Base-by-base conservation (phyloP, 805 yeast genomes). In the Monosporozyma aquatica region DNA sequence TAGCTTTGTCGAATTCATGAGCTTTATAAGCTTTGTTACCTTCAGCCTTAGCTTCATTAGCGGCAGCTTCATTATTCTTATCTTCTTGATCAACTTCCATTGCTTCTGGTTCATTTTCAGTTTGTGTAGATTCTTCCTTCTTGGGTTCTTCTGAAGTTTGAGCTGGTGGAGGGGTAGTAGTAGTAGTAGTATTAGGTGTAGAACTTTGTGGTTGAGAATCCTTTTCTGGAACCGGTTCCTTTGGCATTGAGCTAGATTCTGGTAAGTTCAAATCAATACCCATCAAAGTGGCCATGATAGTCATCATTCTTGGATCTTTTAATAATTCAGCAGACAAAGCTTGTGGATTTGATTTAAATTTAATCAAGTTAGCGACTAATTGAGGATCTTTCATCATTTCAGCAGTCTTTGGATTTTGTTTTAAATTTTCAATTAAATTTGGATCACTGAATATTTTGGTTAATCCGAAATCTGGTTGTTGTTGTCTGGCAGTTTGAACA, bases 1-100 rank as follows among this genome's bases (percentile, higher is more conserved):
- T 90, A 35, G 99, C 98, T 57, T 82, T 95, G 58, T 87, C 96
- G 52, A 92, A 92, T 57, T 87, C 72, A 61, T 82, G 83, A 51
- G 80, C 70, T 66, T 92, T 92, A 74, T 92, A 92, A 37, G 84
- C 69, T 39, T 74, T 70, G 67, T 92, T 92, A 50, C 97, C 99
- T 62, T 80, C 76, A 5, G 83, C 82, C 63, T 92, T 92, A 47
- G 74, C 79, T 13, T 68, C 73, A 49, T 80, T 84, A 26, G 94
- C 89, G 41, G 69, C 67, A 3, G 57, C 66, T 56, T 74, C 75
- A 20, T 53, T 46, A 9, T 55, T 50, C 9, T 55, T 63, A 21
- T 42, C 65, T 23, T 54, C 64, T 26, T 53, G 55, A 42, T 67
- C 70, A 48, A 66, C 65, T 20, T 61, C 53, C 48, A 62, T 70